These are phyloP conservation scores for Cryphonectria naterciae DNA, from an alignment of 2,329 filamentous ascomycete genomes.

Conservation along the genomic window DNA sequence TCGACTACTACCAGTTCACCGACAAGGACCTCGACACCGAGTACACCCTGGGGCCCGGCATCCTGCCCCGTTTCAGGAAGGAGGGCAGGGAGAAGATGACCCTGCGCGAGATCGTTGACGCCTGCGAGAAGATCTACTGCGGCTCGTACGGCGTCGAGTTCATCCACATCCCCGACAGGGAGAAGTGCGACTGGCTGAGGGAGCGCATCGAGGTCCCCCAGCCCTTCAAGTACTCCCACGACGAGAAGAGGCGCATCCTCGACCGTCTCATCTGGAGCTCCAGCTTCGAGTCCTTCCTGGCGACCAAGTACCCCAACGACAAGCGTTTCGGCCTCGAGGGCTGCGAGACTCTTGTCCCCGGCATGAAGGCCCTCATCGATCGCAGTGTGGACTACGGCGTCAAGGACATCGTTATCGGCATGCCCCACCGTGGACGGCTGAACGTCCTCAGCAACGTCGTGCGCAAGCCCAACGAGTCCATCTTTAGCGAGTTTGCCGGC, in stretches of 20 bases:
- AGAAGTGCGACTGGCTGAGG: slow-evolving; percentile 97
- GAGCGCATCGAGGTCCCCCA: slow-evolving; percentile 92
- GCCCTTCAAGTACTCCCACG: slow-evolving; percentile 96
- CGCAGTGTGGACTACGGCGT: slow-evolving; percentile 97
- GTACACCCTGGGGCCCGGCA: slow-evolving; percentile 90
- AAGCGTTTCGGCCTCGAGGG: slow-evolving; percentile 99
- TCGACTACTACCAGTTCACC: slow-evolving; percentile 93
- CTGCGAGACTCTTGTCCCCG: slow-evolving; percentile 93
- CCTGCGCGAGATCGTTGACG: slow-evolving; percentile 86
- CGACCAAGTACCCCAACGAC: slow-evolving; percentile 98
- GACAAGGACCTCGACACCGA: slow-evolving; percentile 93
- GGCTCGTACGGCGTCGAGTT: slow-evolving; percentile 98
- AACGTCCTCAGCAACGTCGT: slow-evolving; percentile 99
- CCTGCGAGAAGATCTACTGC: slow-evolving; percentile 95
- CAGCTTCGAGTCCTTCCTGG: slow-evolving; percentile 93
- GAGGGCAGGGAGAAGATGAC: slow-evolving; percentile 94
- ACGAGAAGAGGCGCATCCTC: slow-evolving; percentile 96
- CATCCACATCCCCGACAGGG: slow-evolving; percentile 96
- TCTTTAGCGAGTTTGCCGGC: slow-evolving; percentile 97
- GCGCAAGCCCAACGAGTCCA: slow-evolving; percentile 98
- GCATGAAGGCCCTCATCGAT: slow-evolving; percentile 99
- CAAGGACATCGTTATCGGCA: slow-evolving; percentile 99
- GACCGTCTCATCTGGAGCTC: slow-evolving; percentile 98
- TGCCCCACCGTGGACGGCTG: slow-evolving; percentile 97
- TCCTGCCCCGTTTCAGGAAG: slow-evolving; percentile 89